Evolutionary conservation across 768 basidiomycete genomes (phyloP), one percentile per base, ranked within the genome.

Genomic region (Suillus americanus): DNA sequence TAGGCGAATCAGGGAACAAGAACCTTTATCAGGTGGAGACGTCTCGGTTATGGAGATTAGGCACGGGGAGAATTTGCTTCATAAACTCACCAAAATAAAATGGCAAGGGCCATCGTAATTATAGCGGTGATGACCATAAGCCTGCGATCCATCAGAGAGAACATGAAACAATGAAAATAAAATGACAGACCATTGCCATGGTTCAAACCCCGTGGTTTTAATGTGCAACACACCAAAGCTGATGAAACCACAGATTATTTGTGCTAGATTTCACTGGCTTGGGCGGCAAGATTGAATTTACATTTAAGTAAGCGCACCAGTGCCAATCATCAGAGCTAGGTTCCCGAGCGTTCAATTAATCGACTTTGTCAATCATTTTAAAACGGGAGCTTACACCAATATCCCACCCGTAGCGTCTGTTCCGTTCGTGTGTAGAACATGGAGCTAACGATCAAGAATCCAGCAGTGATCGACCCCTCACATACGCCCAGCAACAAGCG

Each of bases 81-180:
- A 13, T 25, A 45, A 9, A 71, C 78, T 40, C 62, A 85, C 87
- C 84, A 88, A 73, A 84, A 89, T 20, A 66, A 72, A 2, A 81
- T 57, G 1, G 86, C 78, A 25, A 80, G 81, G 13, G 84, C 60
- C 23, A 88, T 69, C 1, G 88, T 88, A 16, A 88, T 67, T 12
- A 75, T 65, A 8, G 86, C 87, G 3, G 87, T 88, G 57, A 88
- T 86, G 60, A 88, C 79, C 86, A 89, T 87, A 10, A 89, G 77
- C 87, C 86, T 76, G 35, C 16, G 25, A 46, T 14, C 33, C 37
- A 10, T 50, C 61, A 79, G 38, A 13, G 30, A 53, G 8, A 43
- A 14, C 20, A 41, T 65, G 23, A 33, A 65, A 25, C 46, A 64
- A 4, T 62, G 62, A n/a, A 62, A 61, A 60, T n/a, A 14, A 25